Evolutionary conservation across 805 yeast genomes (phyloP).

Genomic region (Saturnispora besseyi): DNA sequence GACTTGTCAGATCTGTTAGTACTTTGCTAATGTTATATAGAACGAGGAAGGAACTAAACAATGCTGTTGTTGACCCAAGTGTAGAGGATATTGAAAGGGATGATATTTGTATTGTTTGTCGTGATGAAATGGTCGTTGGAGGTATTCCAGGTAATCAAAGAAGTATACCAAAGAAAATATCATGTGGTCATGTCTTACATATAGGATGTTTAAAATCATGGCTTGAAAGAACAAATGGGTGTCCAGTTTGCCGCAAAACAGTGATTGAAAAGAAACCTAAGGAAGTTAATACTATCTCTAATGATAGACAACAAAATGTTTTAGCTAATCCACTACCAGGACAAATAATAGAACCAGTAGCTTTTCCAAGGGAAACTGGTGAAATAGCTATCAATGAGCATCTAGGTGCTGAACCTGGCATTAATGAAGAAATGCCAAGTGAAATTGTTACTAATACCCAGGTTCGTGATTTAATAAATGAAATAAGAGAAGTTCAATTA

Average conservation of each 20-base stretch:
- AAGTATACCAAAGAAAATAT: constrained; percentile 60
- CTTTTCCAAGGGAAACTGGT: neutral
- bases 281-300: neutral
- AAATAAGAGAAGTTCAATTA: neutral
- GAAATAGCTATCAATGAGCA: neutral
- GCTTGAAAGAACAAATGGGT: constrained; percentile 85
- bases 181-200: constrained; percentile 84
- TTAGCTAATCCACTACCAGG: neutral
- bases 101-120: constrained; percentile 78
- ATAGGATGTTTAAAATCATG: constrained; percentile 85
- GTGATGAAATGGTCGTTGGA: constrained; percentile 70
- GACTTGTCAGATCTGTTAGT: constrained; percentile 26
- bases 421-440: neutral
- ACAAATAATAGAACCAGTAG: constrained; percentile 19
- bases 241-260: constrained; percentile 82
- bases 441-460: neutral
- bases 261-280: constrained; percentile 33
- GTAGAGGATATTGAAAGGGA: constrained; percentile 50
- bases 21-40: constrained; percentile 33
- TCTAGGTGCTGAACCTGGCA: neutral
- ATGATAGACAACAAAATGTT: neutral
- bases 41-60: constrained; percentile 53
- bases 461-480: neutral
- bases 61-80: constrained; percentile 54
- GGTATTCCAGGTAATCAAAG: constrained; percentile 27